A percentile compares a stretch with the other conserved stretches of the same genome.
These are phyloP conservation scores for Ochetophila trinervis DNA, from an alignment of 306 rosid genomes.

Conservation along the genomic window DNA sequence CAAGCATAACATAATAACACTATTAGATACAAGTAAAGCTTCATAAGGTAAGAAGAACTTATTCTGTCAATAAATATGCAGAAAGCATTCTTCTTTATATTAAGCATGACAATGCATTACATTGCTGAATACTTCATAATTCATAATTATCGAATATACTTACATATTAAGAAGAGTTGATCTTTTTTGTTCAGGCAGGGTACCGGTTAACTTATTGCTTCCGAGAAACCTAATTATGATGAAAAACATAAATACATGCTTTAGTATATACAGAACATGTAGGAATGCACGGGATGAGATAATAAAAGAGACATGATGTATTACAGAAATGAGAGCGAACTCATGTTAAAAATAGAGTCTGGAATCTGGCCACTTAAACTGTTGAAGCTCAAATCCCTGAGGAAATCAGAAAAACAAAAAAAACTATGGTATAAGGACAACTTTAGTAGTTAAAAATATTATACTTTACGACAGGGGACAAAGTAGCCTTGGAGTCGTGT, in stretches of 20 bases:
- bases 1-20: slow-evolving; percentile 25
- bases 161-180: slow-evolving; percentile 51
- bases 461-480: too few species aligned
- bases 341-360: slow-evolving; percentile 61
- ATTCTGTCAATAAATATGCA: too few species aligned
- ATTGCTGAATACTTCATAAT: background rate
- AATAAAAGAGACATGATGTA: slow-evolving; percentile 13
- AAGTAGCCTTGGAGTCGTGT: too few species aligned
- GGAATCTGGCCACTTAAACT: slow-evolving; percentile 58
- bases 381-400: slow-evolving; percentile 92
- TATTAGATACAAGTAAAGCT: background rate
- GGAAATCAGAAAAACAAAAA: background rate
- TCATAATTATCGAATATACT: slow-evolving; percentile 19
- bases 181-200: slow-evolving; percentile 52
- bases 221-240: slow-evolving; percentile 60
- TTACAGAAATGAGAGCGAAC: slow-evolving; percentile 58
- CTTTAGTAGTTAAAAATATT: too few species aligned
- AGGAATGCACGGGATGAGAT: slow-evolving; percentile 8
- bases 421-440: too few species aligned
- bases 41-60: too few species aligned
- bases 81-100: too few species aligned
- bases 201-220: slow-evolving; percentile 60
- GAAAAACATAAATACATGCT: slow-evolving; percentile 10
- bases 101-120: too few species aligned
- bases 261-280: slow-evolving; percentile 4